Evolutionary conservation across 2,329 filamentous ascomycete species (phyloP), one percentile per base, ranked within the genome.

Genomic region (Sclerotinia borealis): DNA sequence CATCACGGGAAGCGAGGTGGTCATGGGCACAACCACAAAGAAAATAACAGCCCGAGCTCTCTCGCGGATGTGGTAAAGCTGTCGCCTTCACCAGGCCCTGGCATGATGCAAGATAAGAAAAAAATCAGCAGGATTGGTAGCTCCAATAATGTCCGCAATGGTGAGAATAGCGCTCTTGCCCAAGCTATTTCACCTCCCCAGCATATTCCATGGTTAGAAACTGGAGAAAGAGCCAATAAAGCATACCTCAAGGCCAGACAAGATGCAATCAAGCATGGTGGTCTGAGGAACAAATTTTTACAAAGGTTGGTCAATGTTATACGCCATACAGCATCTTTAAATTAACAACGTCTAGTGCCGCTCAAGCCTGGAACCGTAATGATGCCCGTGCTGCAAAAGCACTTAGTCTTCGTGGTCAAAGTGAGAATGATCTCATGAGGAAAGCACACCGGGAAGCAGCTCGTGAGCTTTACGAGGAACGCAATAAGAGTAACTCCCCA

Each of bases 281-380:
- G 93, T 70, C 85, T 97, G 74, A 86, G 95, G 67, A 99, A 98
- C 76, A 98, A 98, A 75, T 99, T 98, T 72, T 78, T 99, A 61
- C 93, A 97, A 77, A 96, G 91, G 91, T 93, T 78, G 79, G 50
- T 39, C 9, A 15, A 74, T 55, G 5, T 51, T 47, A 29, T 39
- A 22, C 34, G 48, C 25, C 11, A 41, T 58, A 41, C 3, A 22
- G 36, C 19, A 43, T 22, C 52, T 45, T 41, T 25, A 22, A 27
- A 51, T 54, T 71, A 59, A 69, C 43, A 64, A 71, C 64, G 50
- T 65, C 48, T 67, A 96, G 93, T 76, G 95, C 95, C 69, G 93
- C 93, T 10, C 93, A 98, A 82, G 95, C 95, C 27, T 99, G 95
- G 93, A 97, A 98, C 75, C 90, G 95, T 64, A 98, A 97, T 72